Base-by-base conservation (phyloP, 306 rosid genomes). In the Purshia tridentata region DNA sequence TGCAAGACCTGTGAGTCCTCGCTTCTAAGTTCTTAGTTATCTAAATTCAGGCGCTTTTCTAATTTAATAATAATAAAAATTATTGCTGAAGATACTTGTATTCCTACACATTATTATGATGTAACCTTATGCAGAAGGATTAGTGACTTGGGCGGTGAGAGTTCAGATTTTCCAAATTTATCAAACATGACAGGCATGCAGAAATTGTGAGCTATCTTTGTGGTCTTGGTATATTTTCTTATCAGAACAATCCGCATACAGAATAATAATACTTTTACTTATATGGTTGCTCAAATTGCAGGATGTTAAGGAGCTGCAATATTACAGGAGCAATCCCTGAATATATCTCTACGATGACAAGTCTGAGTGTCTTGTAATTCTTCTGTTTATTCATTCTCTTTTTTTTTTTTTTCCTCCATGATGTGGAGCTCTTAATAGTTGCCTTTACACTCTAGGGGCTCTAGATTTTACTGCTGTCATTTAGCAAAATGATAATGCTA, bases 231-330 rank as follows among this genome's bases (percentile, higher is more conserved):
- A 35, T 56, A 9, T 37, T 39, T 35, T 56, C 50, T 65, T 8
- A 72, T 37, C 37, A 6, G 23, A 19, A n/a, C n/a, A n/a, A n/a
- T n/a, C n/a, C n/a, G n/a, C n/a, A n/a, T n/a, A n/a, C n/a, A n/a
- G n/a, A n/a, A n/a, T n/a, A n/a, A n/a, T n/a, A n/a, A n/a, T n/a
- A n/a, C n/a, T 16, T 44, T 52, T 70, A 39, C 76, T 70, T 53
- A 44, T 46, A 41, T 14, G 19, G 10, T 61, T 77, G n/a, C 64
- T 53, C 40, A 42, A 22, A 59, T 53, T 65, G 49, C 78, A 81
- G 84, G 75, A 72, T 76, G 72, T 58, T 81, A 63, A 81, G 51
- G 64, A 72, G 75, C 72, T 81, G 81, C 44, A 66, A 72, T 22
- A 39, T 81, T 48, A 65, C 39, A 12, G 78, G 81, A 76, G 4